Evolutionary conservation across 768 basidiomycete genomes (phyloP).

Genomic region (Pisolithus albus): DNA sequence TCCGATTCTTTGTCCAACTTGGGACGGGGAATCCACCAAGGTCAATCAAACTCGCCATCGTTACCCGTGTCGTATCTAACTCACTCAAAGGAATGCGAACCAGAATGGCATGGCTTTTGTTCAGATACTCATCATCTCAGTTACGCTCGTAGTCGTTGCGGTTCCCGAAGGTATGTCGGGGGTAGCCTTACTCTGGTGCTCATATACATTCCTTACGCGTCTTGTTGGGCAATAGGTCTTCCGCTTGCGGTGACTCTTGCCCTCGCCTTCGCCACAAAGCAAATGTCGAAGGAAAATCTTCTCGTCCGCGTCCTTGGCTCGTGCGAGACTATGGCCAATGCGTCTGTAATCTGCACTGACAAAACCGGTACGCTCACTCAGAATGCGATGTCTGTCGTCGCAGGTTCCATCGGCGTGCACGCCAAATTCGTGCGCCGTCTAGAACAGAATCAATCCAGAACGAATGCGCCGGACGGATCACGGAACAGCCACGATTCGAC

Average conservation of each 20-base stretch:
- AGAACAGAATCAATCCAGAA: conserved; percentile 60
- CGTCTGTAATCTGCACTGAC: conserved; percentile 92
- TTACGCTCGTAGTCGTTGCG: conserved; percentile 85
- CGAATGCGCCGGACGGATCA: conserved; percentile 57
- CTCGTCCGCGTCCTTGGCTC: conserved; percentile 94
- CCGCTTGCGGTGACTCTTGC: conserved; percentile 96
- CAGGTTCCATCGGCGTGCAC: conserved; percentile 89
- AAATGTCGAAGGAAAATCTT: conserved; percentile 95
- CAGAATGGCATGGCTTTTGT: conserved; percentile 88
- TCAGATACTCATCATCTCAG: conserved; percentile 89
- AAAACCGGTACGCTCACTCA: conserved; percentile 96
- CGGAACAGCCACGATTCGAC: conserved; percentile 26
- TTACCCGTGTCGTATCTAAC: conserved; percentile 7
- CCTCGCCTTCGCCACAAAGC: conserved; percentile 92
- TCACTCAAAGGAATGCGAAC: conserved; percentile 48
- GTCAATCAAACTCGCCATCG: conserved; percentile 24
- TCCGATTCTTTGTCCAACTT: conserved; percentile 90
- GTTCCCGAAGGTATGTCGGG: conserved; percentile 64
- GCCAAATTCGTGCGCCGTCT: conserved; percentile 87
- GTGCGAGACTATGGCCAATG: conserved; percentile 98
- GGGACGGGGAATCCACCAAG: conserved; percentile 51
- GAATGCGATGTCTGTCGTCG: conserved; percentile 94
- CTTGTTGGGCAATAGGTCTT: conserved; percentile 46
- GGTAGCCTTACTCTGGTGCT: not conserved
- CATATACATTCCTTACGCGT: not conserved